phyloP scores from a whole-genome alignment of 176 grass and related monocot species.

The Echinochloa phyllopogon region DNA sequence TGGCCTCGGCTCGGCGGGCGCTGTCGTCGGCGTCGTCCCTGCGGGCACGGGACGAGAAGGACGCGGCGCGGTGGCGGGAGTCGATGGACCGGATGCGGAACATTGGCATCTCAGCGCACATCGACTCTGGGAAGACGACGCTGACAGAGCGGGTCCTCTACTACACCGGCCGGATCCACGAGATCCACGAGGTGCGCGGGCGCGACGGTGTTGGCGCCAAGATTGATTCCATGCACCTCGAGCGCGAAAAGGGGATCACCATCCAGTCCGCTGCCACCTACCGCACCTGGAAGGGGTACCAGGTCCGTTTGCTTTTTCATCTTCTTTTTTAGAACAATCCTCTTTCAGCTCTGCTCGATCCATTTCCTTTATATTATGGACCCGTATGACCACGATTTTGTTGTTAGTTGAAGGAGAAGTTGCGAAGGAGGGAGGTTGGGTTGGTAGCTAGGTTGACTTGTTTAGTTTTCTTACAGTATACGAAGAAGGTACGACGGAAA shows the following conservation, averaged over 20 bases:
- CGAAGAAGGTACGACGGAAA: not conserved
- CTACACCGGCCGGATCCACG: constrained; percentile 93
- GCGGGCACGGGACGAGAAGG: constrained; percentile 82
- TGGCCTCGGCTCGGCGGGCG: constrained; percentile 40
- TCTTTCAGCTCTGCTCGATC: not conserved
- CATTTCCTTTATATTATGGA: not conserved
- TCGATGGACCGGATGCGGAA: constrained; percentile 91
- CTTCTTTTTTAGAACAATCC: no score
- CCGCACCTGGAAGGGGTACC: constrained; percentile 95
- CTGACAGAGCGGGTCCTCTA: constrained; percentile 91
- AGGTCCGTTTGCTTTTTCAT: constrained; percentile 44
- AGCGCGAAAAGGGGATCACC: constrained; percentile 95
- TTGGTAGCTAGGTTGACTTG: not conserved
- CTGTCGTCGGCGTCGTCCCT: constrained; percentile 56
- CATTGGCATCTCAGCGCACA: constrained; percentile 96
- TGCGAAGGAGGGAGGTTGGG: not conserved
- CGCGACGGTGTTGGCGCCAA: constrained; percentile 88
- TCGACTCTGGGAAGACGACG: constrained; percentile 98
- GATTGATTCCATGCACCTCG: constrained; percentile 99
- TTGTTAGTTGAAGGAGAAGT: not conserved
- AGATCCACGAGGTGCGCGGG: constrained; percentile 98
- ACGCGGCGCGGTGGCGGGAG: constrained; percentile 71
- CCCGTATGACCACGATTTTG: not conserved
- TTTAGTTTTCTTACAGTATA: constrained; percentile 7
- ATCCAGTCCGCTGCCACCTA: constrained; percentile 98